A percentile compares a stretch with the other conserved stretches of the same genome.
phyloP scores from a whole-genome alignment of 805 yeast genomes.

The Teunomyces cretensis region DNA sequence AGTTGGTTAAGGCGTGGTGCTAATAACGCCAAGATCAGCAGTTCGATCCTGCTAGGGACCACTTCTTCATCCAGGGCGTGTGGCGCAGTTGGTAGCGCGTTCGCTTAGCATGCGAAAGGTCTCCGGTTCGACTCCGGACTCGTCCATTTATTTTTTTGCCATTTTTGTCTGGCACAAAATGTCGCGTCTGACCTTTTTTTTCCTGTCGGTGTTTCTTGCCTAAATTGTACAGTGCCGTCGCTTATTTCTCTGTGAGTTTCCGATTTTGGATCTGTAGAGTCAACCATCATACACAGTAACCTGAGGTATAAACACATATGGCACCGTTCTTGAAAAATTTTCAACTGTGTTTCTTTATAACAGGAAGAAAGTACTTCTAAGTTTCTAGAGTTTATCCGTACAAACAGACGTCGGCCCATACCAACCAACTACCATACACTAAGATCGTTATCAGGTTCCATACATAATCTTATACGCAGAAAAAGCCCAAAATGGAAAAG shows the following conservation, averaged over 20 bases:
- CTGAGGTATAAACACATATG: not conserved
- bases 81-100: slow-evolving; percentile 84
- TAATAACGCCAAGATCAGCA: slow-evolving; percentile 69
- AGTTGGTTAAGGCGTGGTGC: slow-evolving; percentile 56
- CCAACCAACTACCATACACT: no score
- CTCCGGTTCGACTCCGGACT: slow-evolving; percentile 78
- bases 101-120: slow-evolving; percentile 79
- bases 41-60: slow-evolving; percentile 90
- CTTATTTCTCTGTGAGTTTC: slow-evolving; percentile 10
- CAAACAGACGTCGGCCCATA: not conserved
- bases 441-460: no score
- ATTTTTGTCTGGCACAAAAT: slow-evolving; percentile 1
- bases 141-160: slow-evolving; percentile 55
- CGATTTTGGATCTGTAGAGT: slow-evolving; percentile 1
- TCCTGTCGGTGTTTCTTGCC: slow-evolving; percentile 2
- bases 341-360: not conserved
- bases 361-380: not conserved
- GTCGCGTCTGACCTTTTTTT: not conserved
- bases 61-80: slow-evolving; percentile 54
- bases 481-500: slow-evolving; percentile 1
- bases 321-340: slow-evolving; percentile 3
- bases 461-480: not conserved
- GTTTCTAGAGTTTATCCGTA: not conserved
- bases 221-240: slow-evolving; percentile 1
- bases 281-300: not conserved